Evolutionary conservation across 2,329 filamentous ascomycete species (phyloP), one percentile per base, ranked within the genome.

Genomic region (Zymoseptoria crescenta): DNA sequence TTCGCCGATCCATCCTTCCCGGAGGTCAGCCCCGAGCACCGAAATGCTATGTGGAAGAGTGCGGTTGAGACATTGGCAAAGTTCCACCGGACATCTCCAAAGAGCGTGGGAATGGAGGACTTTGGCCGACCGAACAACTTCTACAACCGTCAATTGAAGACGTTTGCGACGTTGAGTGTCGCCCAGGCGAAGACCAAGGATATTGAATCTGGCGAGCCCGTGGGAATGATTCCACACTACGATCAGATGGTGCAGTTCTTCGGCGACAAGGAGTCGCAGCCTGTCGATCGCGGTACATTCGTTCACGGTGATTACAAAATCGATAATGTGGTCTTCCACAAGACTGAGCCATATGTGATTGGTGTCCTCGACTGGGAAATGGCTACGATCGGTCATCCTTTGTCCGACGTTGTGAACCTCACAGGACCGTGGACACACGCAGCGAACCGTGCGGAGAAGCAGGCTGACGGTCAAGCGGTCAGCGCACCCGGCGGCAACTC

Each of bases 301-400:
- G 87, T 97, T 29, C 94, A 97, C 70, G 94, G 94, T 41, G 94
- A 99, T 74, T 99, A 93, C 79, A 99, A 97, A 79, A 96, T 80
- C 57, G 79, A 80, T 64, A 81, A 80, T 58, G 70, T 80, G 28
- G 77, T 79, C 54, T 99, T 96, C 74, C 90, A 96, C 77, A 88
- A 89, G 76, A 92, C 89, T 0, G 88, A 93, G 73, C 85, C 92
- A 5, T 80, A 86, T 56, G 92, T 97, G 10, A 92, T 97, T 74
- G 94, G 93, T 3, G 91, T 97, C 57, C 77, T 97, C 5, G 94
- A 99, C 76, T 97, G 93, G 93, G 94, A 97, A 78, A 96, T 99
- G 91, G 91, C 91, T 41, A 97, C 94, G 0, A 87, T 96, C 57
- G 94, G 94, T n/a, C 93, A 99, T 73, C 94, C 94, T 1, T 82